phyloP scores from a whole-genome alignment of 2,329 filamentous ascomycete species.

The Chrysoporthe deuterocubensis region DNA sequence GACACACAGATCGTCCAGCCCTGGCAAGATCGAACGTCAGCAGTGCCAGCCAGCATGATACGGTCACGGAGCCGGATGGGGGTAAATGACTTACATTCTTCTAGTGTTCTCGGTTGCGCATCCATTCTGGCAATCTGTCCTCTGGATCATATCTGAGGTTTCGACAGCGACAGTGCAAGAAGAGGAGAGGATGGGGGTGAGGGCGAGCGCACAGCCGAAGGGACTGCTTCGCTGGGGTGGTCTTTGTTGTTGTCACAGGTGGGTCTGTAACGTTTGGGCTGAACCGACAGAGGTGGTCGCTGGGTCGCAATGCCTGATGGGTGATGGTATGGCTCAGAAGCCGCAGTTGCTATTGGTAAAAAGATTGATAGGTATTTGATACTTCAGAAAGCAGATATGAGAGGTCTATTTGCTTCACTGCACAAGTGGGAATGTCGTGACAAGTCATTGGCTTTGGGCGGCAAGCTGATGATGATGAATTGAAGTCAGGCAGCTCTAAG shows the following conservation, averaged over 20 bases:
- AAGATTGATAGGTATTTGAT: constrained; percentile 1
- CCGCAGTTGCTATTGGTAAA: constrained; percentile 1
- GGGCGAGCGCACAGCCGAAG: not conserved
- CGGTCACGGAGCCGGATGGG: not conserved
- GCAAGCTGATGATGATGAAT: constrained; percentile 1
- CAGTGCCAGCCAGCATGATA: constrained; percentile 20
- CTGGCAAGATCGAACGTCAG: constrained; percentile 48
- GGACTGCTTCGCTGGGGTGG: not conserved
- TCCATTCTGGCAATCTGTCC: constrained; percentile 23
- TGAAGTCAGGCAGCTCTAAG: not conserved
- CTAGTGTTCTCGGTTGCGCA: constrained; percentile 25
- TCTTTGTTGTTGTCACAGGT: constrained; percentile 18
- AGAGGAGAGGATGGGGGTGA: not conserved
- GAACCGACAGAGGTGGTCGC: not conserved
- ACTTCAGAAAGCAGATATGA: not conserved
- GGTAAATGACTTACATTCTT: constrained; percentile 25
- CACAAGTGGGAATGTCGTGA: not conserved
- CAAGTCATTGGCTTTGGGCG: not conserved
- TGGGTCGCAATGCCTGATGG: not conserved
- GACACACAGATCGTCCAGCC: constrained; percentile 96
- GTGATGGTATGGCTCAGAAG: constrained; percentile 7
- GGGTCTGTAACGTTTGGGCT: constrained; percentile 20
- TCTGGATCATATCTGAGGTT: constrained; percentile 26
- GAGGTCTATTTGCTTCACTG: not conserved
- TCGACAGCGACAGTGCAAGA: constrained; percentile 16